Evolutionary conservation across 352 stramenopile species (phyloP).

Genomic region (Hyaloperonospora arabidopsidis): DNA sequence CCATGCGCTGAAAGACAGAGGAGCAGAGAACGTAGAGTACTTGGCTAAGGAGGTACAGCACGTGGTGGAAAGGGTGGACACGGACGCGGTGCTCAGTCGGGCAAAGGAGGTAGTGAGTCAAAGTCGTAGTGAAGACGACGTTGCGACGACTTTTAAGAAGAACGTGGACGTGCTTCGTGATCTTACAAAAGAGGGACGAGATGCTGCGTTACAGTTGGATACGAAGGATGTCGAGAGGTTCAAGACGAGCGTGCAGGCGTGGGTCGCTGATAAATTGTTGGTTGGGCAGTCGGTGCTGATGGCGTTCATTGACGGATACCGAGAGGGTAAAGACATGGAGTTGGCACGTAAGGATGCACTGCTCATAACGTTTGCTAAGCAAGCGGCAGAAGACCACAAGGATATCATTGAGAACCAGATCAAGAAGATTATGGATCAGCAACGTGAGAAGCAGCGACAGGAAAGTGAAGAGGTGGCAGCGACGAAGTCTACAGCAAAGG

Average conservation of each 20-base stretch:
- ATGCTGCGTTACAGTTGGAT: conserved; percentile 53
- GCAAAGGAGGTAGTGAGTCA: conserved; percentile 52
- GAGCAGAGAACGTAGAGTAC: conserved; percentile 46
- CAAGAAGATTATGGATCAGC: conserved; percentile 50
- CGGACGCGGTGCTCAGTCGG: conserved; percentile 48
- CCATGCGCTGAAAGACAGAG: conserved; percentile 37
- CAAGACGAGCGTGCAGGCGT: conserved; percentile 60
- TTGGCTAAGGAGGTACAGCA: conserved; percentile 47
- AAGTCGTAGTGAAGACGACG: conserved; percentile 58
- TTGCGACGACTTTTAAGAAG: conserved; percentile 54
- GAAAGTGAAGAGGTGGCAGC: conserved; percentile 17
- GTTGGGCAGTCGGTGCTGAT: conserved; percentile 73
- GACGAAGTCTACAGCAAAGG: conserved; percentile 9
- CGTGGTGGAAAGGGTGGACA: conserved; percentile 52
- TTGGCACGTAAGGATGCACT: conserved; percentile 62
- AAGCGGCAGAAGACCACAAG: conserved; percentile 70
- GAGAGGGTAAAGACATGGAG: conserved; percentile 69
- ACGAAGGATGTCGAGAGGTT: conserved; percentile 52
- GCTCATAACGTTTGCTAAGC: conserved; percentile 65
- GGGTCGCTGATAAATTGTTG: conserved; percentile 78
- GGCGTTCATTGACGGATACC: conserved; percentile 80
- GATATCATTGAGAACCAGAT: conserved; percentile 61
- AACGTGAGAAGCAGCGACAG: conserved; percentile 50
- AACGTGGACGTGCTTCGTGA: conserved; percentile 66
- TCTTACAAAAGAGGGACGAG: conserved; percentile 47